Conservation (phyloP, 106 monocot species). For the Acorus gramineus region DNA sequence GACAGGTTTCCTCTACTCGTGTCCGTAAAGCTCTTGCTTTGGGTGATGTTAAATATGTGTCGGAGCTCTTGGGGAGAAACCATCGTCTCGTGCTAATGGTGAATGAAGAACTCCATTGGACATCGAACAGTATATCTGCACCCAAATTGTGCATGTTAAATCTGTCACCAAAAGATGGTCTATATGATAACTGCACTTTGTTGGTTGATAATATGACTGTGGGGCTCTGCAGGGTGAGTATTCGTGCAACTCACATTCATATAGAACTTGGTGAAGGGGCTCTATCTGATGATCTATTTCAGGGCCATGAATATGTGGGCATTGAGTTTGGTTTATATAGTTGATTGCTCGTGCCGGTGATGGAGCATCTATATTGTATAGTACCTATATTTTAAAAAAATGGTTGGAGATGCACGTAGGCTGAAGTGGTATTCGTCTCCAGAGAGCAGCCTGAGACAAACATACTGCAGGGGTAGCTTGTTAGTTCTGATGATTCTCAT, state of each 20-base stretch:
- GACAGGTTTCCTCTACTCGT: slow-evolving; percentile 82
- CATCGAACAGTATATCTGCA: slow-evolving; percentile 10
- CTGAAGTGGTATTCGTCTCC: too few relatives aligned
- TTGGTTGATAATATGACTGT: slow-evolving; percentile 26
- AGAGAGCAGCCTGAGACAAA: too few relatives aligned
- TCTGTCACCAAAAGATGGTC: slow-evolving; percentile 57
- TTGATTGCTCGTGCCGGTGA: too few relatives aligned
- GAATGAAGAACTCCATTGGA: slow-evolving; percentile 10
- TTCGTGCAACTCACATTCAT: slow-evolving; percentile 22
- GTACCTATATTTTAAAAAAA: too few relatives aligned
- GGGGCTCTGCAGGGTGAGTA: slow-evolving; percentile 33
- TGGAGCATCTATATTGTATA: too few relatives aligned
- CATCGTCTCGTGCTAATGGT: slow-evolving; percentile 61
- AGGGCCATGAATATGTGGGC: too few relatives aligned
- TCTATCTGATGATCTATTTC: too few relatives aligned
- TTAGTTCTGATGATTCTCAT: too few relatives aligned
- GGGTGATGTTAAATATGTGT: slow-evolving; percentile 65
- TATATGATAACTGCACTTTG: slow-evolving; percentile 54
- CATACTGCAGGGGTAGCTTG: too few relatives aligned
- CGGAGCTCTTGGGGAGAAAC: slow-evolving; percentile 65
- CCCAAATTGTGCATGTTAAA: slow-evolving; percentile 60
- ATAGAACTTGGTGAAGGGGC: slow-evolving; percentile 28
- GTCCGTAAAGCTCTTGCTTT: slow-evolving; percentile 72
- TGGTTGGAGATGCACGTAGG: too few relatives aligned
- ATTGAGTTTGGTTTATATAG: too few relatives aligned